Base-by-base conservation (phyloP, 1,284 basidiomycete species). In the Baeospora myosura region DNA sequence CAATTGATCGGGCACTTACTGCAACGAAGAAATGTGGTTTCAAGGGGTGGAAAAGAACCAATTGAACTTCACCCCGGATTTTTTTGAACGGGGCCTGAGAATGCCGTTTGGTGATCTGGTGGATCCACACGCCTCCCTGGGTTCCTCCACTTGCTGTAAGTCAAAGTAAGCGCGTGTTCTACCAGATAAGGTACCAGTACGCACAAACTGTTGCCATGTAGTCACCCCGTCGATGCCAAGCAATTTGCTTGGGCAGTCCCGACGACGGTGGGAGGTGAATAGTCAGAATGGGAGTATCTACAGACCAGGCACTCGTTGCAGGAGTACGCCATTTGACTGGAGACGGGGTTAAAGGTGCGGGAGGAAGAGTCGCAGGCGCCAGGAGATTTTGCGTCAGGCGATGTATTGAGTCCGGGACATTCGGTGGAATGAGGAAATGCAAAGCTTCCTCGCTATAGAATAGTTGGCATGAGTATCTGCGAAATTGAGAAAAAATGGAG, bases 21-120 rank as follows among this genome's bases (percentile, higher is more conserved):
- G 96, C 96, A 41, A 98, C 95, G 56, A 98, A 98, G 71, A 99
- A 94, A 62, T 93, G 81, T 5, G 96, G 92, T 61, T 92, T 93
- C 37, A 72, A 65, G 2, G 96, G 95, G 63, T 99, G 96, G 80
- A 99, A 99, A 35, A 85, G 74, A 12, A 96, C 90, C 41, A 85
- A 70, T 65, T 99, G 95, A 7, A 98, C 86, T 8, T 78, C 61
- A 21, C 96, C 95, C 60, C 89, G 88, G 51, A 93, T 78, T 61
- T 93, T 93, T 59, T 84, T 88, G 80, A 99, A 98, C 8, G 96
- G 96, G 16, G 93, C 90, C 65, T 99, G 96, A 5, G 93, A 96
- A 59, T 96, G 88, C 58, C 95, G 82, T 52, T 88, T 84, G 30
- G 88, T 84, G 8, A 98, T 64, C 59, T 98, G 96, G 62, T 99